A percentile compares a stretch with the other conserved stretches of the same genome.
Conservation (phyloP, 2,329 filamentous ascomycete genomes). For the Diaporthe destruens region DNA sequence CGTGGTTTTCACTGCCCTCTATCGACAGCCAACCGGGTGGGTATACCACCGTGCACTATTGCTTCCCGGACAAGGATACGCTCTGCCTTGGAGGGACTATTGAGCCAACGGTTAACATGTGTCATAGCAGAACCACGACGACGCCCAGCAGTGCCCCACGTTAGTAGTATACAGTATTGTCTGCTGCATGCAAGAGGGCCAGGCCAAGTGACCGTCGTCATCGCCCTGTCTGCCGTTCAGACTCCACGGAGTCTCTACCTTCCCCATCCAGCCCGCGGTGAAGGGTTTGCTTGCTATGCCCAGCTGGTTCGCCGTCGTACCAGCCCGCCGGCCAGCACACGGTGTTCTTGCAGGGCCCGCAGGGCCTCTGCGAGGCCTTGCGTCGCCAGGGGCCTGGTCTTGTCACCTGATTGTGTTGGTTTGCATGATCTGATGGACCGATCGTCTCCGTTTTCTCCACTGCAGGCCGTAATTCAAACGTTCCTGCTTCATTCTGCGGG, state of each 20-base stretch:
- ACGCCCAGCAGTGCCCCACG: constrained; percentile 7
- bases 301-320: constrained; percentile 1
- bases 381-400: background rate
- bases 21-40: constrained; percentile 15
- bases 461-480: constrained; percentile 28
- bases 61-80: background rate
- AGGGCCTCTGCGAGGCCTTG: background rate
- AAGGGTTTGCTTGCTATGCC: constrained; percentile 10
- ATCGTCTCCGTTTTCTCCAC: constrained; percentile 35
- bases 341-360: constrained; percentile 23
- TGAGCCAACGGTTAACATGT: constrained; percentile 24
- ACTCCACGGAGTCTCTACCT: constrained; percentile 13
- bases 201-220: constrained; percentile 24
- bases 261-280: constrained; percentile 26
- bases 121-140: constrained; percentile 13
- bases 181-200: background rate
- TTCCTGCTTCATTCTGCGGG: constrained; percentile 35
- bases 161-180: background rate
- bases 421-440: constrained; percentile 36
- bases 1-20: background rate
- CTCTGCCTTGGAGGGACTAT: background rate
- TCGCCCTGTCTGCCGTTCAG: constrained; percentile 23
- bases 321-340: constrained; percentile 21
- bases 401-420: constrained; percentile 37
- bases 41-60: background rate